phyloP scores from a whole-genome alignment of 179 eudicot genomes.

The Nepenthes alata region DNA sequence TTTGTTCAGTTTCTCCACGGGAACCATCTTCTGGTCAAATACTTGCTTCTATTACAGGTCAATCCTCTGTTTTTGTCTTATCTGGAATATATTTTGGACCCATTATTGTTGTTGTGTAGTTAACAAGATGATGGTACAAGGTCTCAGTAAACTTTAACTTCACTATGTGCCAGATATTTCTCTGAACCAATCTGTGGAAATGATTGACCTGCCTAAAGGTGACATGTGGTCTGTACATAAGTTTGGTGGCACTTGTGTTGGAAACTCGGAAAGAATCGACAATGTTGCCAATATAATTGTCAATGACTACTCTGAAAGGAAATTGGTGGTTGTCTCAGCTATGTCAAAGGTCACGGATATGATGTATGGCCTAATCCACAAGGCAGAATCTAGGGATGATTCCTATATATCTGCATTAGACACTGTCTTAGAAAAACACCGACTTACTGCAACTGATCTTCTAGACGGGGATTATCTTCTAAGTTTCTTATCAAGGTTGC shows the following conservation, averaged over 20 bases:
- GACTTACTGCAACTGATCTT: conserved; percentile 58
- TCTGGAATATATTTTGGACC: neutral
- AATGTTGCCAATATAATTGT: conserved; percentile 78
- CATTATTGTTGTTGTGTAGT: neutral
- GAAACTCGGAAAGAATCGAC: conserved; percentile 65
- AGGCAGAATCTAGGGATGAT: conserved; percentile 79
- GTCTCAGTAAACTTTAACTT: neutral
- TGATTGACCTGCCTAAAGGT: conserved; percentile 50
- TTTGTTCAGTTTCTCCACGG: too few relatives aligned
- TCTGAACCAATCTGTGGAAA: conserved; percentile 18
- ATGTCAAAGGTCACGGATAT: conserved; percentile 99
- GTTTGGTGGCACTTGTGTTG: conserved; percentile 99
- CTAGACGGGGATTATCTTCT: conserved; percentile 71
- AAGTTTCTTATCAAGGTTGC: conserved; percentile 54
- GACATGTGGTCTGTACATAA: conserved; percentile 94
- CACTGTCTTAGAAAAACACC: conserved; percentile 82
- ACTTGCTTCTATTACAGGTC: conserved; percentile 43
- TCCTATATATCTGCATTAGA: conserved; percentile 64
- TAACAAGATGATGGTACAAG: neutral
- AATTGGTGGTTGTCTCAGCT: conserved; percentile 93
- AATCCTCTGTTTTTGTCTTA: conserved; percentile 6
- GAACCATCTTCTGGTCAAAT: conserved; percentile 13
- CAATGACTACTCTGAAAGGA: conserved; percentile 63
- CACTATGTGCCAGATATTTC: conserved; percentile 20
- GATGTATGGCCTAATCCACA: conserved; percentile 77